These are phyloP conservation scores for Chrysophaeum taylorii DNA, from an alignment of 352 stramenopile species.

Conservation along the genomic window DNA sequence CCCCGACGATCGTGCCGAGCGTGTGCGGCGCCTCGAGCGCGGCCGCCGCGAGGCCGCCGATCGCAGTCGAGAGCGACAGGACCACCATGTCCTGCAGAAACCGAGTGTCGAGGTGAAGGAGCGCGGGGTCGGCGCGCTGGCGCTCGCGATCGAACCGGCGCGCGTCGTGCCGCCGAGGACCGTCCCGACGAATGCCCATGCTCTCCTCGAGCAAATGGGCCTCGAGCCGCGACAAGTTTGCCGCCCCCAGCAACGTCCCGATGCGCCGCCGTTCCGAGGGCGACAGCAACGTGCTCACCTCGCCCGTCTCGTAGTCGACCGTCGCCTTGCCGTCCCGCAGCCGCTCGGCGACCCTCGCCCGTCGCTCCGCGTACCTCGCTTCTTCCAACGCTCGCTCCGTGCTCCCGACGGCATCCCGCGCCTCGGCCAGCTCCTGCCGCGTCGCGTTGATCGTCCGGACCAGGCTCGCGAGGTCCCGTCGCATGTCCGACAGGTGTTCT, in stretches of 20 bases:
- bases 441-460: slow-evolving; percentile 3
- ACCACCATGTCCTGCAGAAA: slow-evolving; percentile 41
- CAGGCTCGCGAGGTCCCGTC: neutral
- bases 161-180: no score
- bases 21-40: slow-evolving; percentile 73
- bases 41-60: slow-evolving; percentile 70
- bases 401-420: neutral
- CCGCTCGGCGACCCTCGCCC: slow-evolving; percentile 7
- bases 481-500: neutral
- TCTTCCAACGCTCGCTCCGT: neutral
- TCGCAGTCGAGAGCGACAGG: slow-evolving; percentile 44
- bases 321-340: slow-evolving; percentile 6
- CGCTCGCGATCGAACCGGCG: neutral
- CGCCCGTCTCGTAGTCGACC: slow-evolving; percentile 19
- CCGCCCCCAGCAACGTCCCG: neutral
- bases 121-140: slow-evolving; percentile 30
- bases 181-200: no score
- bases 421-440: neutral
- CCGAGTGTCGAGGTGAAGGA: slow-evolving; percentile 37
- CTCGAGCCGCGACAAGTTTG: neutral
- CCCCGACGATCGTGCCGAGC: slow-evolving; percentile 73
- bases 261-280: neutral
- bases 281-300: neutral
- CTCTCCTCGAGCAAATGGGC: neutral
- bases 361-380: neutral